Conservation (phyloP, 805 yeast genomes). For the Cyberlindnera mrakii region DNA sequence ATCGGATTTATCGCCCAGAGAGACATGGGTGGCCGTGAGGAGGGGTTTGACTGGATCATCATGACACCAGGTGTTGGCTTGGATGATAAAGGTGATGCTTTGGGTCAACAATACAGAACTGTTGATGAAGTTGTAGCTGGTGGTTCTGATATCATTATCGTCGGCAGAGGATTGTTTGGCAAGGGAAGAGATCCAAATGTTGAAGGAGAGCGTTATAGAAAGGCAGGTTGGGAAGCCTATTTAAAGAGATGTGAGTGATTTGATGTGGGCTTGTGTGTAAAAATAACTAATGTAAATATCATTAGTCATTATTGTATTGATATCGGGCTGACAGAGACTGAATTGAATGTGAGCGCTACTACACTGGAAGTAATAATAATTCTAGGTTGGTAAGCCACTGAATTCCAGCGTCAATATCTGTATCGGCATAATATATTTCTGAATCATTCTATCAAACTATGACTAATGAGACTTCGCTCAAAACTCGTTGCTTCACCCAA, state of each 20-base stretch:
- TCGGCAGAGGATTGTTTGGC: slow-evolving; percentile 96
- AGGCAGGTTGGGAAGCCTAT: slow-evolving; percentile 96
- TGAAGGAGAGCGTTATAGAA: slow-evolving; percentile 83
- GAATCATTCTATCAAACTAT: no score
- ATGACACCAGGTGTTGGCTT: slow-evolving; percentile 99
- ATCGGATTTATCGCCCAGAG: slow-evolving; percentile 95
- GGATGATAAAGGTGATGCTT: slow-evolving; percentile 91
- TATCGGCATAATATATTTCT: no score
- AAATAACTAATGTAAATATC: background rate
- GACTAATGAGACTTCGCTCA: no score
- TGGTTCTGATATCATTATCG: slow-evolving; percentile 94
- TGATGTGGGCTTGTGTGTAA: background rate
- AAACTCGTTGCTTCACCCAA: no score
- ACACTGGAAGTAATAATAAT: no score
- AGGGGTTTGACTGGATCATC: slow-evolving; percentile 90
- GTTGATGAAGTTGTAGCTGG: slow-evolving; percentile 76
- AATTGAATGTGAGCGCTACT: no score
- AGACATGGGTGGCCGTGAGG: slow-evolving; percentile 76
- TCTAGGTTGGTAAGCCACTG: no score
- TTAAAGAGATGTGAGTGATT: slow-evolving; percentile 28
- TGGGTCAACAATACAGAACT: slow-evolving; percentile 96
- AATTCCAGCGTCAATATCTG: no score
- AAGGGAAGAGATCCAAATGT: slow-evolving; percentile 86
- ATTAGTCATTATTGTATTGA: no score
- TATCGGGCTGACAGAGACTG: no score